Evolutionary conservation across 75 land plant genomes (phyloP), one percentile per base, ranked within the genome.

Genomic region (Adiantum capillusveneris): DNA sequence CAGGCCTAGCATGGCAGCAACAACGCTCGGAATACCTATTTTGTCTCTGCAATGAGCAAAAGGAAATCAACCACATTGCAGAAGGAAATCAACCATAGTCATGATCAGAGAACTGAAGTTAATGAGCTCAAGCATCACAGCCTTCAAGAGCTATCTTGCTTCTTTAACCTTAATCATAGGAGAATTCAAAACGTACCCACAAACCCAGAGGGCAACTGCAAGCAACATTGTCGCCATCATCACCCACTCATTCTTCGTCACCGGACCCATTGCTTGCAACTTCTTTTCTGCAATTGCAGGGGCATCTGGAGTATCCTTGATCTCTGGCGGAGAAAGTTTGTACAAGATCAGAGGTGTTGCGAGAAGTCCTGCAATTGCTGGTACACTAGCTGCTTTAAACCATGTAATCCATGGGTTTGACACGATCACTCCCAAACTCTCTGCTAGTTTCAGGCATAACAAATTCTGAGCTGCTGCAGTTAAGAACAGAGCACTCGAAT

Each of bases 391-490:
- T 62, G 82, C 92, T 64, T 90, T 86, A 71, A 90, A 84, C 99
- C 99, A 95, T 36, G 84, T 29, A 36, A 95, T 77, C 99, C 99
- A 95, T 44, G 99, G 99, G 42, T 71, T 90, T 30, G 84, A 51
- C 39, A 95, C 74, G n/a, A 63, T 51, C 0, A 95, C 84, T 7
- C 99, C 99, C 60, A 95, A 78, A 64, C 84, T 90, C 69, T 95
- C 89, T 31, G 99, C 99, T 44, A 95, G 69, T 58, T 87, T 95
- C 34, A 95, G 81, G 72, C 99, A 95, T 26, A 95, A 65, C 20
- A 95, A 80, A 60, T 95, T 95, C 71, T 95, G 99, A 63, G 99
- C 99, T 39, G 99, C 99, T 45, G 97, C 99, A 54, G 99, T 95
- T 53, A 95, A 74, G 75, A 87, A 95, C 36, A 95, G 83, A 54